Evolutionary conservation across 352 stramenopile species (phyloP), one percentile per base, ranked within the genome.

Genomic region (Pythium periplocum): DNA sequence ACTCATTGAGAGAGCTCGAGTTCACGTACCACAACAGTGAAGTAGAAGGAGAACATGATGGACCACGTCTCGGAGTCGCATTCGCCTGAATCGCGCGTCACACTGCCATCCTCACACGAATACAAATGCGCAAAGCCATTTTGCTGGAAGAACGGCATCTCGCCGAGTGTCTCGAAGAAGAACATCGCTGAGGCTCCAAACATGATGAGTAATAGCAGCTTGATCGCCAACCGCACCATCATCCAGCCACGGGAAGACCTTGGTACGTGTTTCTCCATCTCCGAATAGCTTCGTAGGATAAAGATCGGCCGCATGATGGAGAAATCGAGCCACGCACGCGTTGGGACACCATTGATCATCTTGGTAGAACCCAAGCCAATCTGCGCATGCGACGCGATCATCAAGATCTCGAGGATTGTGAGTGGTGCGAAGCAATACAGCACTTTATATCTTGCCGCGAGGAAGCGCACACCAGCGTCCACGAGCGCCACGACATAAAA

Each of bases 41-140:
- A 94, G 57, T 94, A 94, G 53, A 92, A 88, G 3, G 83, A 86
- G 55, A 91, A 94, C 81, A 92, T 94, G 69, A 94, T 68, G 32
- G 81, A 92, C 83, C 83, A 94, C 2, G 83, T 92, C 56, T 88
- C 64, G 11, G 71, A 66, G 5, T 64, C 62, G 51, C 80, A 91
- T 2, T 68, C 59, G 26, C 61, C 83, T 44, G 72, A 57, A 41
- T 72, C 56, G 12, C 69, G 68, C 4, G 79, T 89, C 6, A 91
- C 66, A 31, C 66, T 71, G 31, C 77, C 82, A 55, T 83, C 61
- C 35, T 68, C 17, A 46, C 83, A 94, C 34, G 66, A 67, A 59
- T 92, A 94, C 36, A 94, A 62, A 54, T 94, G 83, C 4, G 81
- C 82, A 42, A 94, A 94, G 31, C 83, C 83, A 47, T 92, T 92